Conservation (phyloP, 371 early-diverging fungal genomes). For the Syncephalis plumigaleata region DNA sequence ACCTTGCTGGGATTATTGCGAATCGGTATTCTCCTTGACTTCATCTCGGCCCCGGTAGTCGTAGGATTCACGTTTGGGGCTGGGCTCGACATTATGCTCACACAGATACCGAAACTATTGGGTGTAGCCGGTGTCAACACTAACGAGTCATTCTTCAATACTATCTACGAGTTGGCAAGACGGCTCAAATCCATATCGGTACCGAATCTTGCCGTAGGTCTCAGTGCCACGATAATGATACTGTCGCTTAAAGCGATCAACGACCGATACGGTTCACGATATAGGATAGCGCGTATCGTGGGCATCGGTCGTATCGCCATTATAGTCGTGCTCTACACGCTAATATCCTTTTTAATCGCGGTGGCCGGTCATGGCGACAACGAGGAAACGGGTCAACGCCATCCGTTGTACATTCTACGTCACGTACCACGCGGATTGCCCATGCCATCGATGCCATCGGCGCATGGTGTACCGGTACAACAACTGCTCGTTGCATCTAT, state of each 20-base stretch:
- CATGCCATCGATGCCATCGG: not conserved
- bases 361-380: slow-evolving; percentile 40
- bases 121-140: slow-evolving; percentile 44
- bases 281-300: not conserved
- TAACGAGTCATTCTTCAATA: not conserved
- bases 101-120: slow-evolving; percentile 48
- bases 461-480: not conserved
- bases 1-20: slow-evolving; percentile 51
- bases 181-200: not conserved
- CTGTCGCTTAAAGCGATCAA: not conserved
- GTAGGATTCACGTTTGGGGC: slow-evolving; percentile 55
- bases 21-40: slow-evolving; percentile 68
- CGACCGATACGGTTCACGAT: not conserved
- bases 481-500: not conserved
- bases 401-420: slow-evolving; percentile 50
- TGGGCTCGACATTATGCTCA: slow-evolving; percentile 54
- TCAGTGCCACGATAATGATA: not conserved
- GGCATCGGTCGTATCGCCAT: not conserved
- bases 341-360: slow-evolving; percentile 11
- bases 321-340: not conserved
- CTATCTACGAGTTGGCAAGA: not conserved
- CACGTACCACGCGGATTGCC: not conserved
- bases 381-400: too few species aligned
- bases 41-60: slow-evolving; percentile 57
- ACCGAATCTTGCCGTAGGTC: not conserved